Percentiles rank a stretch among this genome's conserved stretches.
Conservation (phyloP, 345 rosid species). For the Eucalyptus decipiens region DNA sequence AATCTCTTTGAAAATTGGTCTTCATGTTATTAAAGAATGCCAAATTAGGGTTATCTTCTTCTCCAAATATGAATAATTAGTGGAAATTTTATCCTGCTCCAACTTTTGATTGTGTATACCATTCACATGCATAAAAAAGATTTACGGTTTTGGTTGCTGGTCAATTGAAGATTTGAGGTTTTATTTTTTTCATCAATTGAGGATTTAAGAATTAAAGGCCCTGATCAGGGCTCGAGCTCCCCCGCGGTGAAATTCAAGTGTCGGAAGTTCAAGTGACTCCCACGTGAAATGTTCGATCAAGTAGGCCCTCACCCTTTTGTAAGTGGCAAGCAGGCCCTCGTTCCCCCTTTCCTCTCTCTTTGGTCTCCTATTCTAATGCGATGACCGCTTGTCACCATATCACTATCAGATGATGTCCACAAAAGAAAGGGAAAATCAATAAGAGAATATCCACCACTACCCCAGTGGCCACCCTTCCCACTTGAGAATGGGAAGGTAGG, state of each 20-base stretch:
- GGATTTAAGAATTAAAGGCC: background rate
- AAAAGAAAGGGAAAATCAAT: background rate
- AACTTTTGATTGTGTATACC: background rate
- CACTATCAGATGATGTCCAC: background rate
- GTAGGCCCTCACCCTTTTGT: background rate
- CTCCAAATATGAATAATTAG: background rate
- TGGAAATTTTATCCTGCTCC: background rate
- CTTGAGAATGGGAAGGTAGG: too few relatives aligned
- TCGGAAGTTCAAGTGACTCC: background rate
- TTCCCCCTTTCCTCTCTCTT: background rate
- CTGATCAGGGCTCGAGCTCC: background rate
- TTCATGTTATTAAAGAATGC: background rate
- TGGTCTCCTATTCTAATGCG: background rate
- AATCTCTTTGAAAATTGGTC: background rate
- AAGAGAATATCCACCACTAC: background rate
- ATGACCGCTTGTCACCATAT: background rate
- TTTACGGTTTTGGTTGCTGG: background rate
- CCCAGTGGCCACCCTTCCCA: too few relatives aligned
- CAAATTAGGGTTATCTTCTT: background rate
- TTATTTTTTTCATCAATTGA: background rate
- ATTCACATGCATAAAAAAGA: background rate
- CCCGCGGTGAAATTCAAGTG: background rate
- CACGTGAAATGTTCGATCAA: background rate
- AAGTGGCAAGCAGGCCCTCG: background rate
- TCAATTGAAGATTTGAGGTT: background rate